Evolutionary conservation across 2,329 filamentous ascomycete genomes (phyloP).

Genomic region (Periglandula ipomoeae): DNA sequence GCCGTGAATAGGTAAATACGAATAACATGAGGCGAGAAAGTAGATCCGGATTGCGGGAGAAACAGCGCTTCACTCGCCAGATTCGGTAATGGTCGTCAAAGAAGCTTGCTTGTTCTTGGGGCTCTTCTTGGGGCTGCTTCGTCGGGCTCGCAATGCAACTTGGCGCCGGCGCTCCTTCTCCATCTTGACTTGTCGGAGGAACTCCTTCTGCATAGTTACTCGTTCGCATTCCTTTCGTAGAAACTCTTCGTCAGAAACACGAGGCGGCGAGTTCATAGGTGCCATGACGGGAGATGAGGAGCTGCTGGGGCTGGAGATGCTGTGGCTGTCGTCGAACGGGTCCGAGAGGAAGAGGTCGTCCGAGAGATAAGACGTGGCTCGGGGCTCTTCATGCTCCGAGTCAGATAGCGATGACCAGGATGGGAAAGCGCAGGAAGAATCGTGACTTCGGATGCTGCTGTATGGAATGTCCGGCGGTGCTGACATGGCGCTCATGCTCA

Average conservation of each 20-base stretch:
- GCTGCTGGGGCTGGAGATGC: slow-evolving; percentile 36
- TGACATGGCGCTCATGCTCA: slow-evolving; percentile 33
- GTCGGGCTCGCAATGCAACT: slow-evolving; percentile 20
- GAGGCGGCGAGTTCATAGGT: slow-evolving; percentile 22
- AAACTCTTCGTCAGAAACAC: slow-evolving; percentile 37
- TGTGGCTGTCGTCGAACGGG: slow-evolving; percentile 39
- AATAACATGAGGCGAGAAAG: neutral
- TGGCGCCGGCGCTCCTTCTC: slow-evolving; percentile 48
- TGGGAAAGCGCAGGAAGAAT: slow-evolving; percentile 44
- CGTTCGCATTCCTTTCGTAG: slow-evolving; percentile 42
- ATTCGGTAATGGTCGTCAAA: slow-evolving; percentile 48
- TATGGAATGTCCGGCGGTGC: slow-evolving; percentile 38
- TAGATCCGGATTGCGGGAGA: neutral
- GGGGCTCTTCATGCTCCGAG: slow-evolving; percentile 30
- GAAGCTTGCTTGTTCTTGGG: slow-evolving; percentile 36
- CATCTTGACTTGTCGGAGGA: slow-evolving; percentile 36
- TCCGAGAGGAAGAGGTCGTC: slow-evolving; percentile 51
- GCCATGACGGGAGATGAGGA: slow-evolving; percentile 24
- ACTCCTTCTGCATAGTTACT: slow-evolving; percentile 42
- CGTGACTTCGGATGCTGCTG: slow-evolving; percentile 30
- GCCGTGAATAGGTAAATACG: neutral
- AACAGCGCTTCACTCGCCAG: slow-evolving; percentile 12
- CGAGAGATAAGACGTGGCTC: slow-evolving; percentile 48
- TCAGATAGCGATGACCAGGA: slow-evolving; percentile 47
- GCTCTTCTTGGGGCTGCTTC: slow-evolving; percentile 39